These are phyloP conservation scores for Rhizodiscina lignyota DNA, from an alignment of 495 filamentous ascomycete species.

Conservation along the genomic window DNA sequence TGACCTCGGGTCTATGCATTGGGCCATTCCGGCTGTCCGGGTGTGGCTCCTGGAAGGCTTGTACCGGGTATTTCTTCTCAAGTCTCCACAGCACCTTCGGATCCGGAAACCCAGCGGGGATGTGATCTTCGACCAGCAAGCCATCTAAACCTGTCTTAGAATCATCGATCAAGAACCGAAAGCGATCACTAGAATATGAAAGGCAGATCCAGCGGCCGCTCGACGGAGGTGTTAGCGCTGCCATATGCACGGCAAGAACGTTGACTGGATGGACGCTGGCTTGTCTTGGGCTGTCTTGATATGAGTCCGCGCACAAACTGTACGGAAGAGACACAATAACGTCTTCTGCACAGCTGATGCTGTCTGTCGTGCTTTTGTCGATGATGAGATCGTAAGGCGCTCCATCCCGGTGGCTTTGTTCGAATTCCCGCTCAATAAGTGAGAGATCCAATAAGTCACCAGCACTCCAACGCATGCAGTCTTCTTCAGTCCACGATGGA, in stretches of 20 bases:
- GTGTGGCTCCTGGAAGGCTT: no score
- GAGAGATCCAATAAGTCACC: no score
- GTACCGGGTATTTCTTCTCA: neutral
- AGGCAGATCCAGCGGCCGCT: neutral
- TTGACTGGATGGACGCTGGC: neutral
- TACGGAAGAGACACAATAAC: neutral
- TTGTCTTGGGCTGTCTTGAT: no score
- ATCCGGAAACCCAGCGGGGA: neutral
- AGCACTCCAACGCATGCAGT: no score
- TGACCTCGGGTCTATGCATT: no score
- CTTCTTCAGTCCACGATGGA: no score
- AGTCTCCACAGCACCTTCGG: neutral
- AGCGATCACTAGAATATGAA: neutral
- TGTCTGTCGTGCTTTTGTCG: neutral
- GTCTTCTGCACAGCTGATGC: neutral
- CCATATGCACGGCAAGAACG: neutral
- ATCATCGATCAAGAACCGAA: neutral
- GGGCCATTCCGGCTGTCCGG: no score
- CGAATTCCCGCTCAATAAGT: no score
- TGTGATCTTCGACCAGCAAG: no score
- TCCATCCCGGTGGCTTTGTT: no score
- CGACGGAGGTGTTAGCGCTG: neutral
- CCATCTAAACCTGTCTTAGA: no score
- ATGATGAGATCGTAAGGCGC: neutral
- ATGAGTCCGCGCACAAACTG: neutral